Conservation (phyloP, 345 rosid genomes). For the Citrus cavaleriei region DNA sequence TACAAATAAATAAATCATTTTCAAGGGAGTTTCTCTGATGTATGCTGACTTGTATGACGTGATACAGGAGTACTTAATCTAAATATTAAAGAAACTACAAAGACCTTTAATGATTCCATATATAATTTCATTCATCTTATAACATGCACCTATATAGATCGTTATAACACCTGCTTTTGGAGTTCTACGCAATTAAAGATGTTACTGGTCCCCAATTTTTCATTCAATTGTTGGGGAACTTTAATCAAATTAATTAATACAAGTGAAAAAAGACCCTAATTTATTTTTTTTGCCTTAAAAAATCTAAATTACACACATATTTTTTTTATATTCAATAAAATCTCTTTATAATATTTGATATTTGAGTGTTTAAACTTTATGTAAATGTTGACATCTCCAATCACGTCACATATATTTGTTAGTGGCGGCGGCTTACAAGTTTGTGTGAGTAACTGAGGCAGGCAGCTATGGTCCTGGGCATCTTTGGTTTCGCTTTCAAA, state of each 20-base stretch:
- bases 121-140: not conserved
- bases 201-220: no score
- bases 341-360: no score
- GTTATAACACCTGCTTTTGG: no score
- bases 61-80: not conserved
- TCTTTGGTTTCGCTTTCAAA: conserved; percentile 23
- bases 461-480: not conserved
- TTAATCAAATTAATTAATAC: no score
- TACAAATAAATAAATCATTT: not conserved
- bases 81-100: not conserved
- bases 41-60: not conserved
- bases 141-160: not conserved
- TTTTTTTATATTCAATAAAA: no score
- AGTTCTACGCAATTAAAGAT: no score
- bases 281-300: no score
- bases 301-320: no score
- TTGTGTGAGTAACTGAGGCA: not conserved
- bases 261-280: no score
- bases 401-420: not conserved
- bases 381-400: not conserved
- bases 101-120: not conserved
- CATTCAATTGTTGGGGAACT: no score
- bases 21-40: not conserved
- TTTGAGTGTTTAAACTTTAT: not conserved
- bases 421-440: not conserved